Percentiles rank a stretch among this genome's conserved stretches.
Evolutionary conservation across 257 asterid species (phyloP).

Genomic region (Striga asiatica): DNA sequence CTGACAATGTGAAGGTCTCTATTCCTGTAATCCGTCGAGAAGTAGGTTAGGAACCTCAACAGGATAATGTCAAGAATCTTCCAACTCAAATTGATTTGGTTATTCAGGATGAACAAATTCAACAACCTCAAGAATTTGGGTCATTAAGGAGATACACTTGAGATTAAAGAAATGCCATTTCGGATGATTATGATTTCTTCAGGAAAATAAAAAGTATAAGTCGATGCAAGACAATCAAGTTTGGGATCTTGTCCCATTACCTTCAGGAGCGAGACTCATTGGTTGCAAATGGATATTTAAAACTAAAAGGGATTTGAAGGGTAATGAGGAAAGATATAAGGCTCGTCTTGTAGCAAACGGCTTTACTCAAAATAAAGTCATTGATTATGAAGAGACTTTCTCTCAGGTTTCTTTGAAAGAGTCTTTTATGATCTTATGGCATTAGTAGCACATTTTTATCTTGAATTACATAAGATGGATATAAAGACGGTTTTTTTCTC

Average conservation of each 20-base stretch:
- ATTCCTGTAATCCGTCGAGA: too few species aligned
- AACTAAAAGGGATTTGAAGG: background rate
- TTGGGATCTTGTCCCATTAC: background rate
- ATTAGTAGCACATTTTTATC: background rate
- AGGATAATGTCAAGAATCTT: too few species aligned
- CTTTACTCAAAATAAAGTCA: background rate
- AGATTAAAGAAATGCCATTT: background rate
- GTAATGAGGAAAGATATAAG: background rate
- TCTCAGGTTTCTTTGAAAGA: background rate
- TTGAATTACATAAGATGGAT: background rate
- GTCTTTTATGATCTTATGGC: background rate
- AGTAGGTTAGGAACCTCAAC: too few species aligned
- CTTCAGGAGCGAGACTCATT: background rate
- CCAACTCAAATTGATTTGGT: background rate
- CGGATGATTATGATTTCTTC: background rate
- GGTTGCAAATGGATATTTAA: background rate
- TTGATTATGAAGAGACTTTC: background rate
- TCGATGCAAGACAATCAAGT: background rate
- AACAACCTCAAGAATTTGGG: background rate
- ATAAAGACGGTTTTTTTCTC: background rate
- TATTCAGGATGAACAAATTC: too few species aligned
- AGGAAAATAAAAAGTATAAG: background rate
- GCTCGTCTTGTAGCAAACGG: background rate
- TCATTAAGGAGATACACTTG: background rate
- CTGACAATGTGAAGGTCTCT: background rate